phyloP scores from a whole-genome alignment of 306 rosid species.

The Senna siamea region DNA sequence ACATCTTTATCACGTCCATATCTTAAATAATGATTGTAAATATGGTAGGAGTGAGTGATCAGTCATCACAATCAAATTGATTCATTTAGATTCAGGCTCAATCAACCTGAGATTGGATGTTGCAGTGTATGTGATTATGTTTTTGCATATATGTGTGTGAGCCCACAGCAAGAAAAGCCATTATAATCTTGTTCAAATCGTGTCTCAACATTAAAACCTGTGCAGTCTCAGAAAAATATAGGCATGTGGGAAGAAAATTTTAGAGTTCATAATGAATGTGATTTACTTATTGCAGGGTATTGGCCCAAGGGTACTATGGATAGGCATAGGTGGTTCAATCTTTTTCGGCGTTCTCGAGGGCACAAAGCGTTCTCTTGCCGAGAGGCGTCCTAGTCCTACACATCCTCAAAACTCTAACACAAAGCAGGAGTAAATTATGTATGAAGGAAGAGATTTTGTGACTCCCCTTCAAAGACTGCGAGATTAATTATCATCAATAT shows the following conservation, averaged over 20 bases:
- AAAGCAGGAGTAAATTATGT: slow-evolving; percentile 17
- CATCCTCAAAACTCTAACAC: slow-evolving; percentile 17
- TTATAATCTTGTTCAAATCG: slow-evolving; percentile 21
- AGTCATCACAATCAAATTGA: neutral
- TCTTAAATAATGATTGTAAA: slow-evolving; percentile 13
- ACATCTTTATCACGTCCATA: slow-evolving; percentile 18
- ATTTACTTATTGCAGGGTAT: slow-evolving; percentile 54
- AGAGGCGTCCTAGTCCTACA: slow-evolving; percentile 56
- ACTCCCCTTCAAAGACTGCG: neutral
- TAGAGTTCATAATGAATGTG: slow-evolving; percentile 3
- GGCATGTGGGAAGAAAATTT: slow-evolving; percentile 5
- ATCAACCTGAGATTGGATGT: neutral
- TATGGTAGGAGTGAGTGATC: neutral
- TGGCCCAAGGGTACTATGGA: slow-evolving; percentile 85
- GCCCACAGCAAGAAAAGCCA: slow-evolving; percentile 1
- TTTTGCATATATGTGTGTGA: neutral
- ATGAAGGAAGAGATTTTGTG: slow-evolving; percentile 21
- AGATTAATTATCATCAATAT: no score
- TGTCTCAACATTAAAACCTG: neutral
- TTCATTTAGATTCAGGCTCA: neutral
- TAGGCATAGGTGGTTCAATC: slow-evolving; percentile 85
- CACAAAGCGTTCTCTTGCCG: slow-evolving; percentile 63
- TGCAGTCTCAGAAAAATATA: slow-evolving; percentile 1
- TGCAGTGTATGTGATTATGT: neutral
- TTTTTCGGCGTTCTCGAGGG: slow-evolving; percentile 79